These are phyloP conservation scores for Trichoderma arundinaceum DNA, from an alignment of 2,329 filamentous ascomycete species.

Conservation along the genomic window DNA sequence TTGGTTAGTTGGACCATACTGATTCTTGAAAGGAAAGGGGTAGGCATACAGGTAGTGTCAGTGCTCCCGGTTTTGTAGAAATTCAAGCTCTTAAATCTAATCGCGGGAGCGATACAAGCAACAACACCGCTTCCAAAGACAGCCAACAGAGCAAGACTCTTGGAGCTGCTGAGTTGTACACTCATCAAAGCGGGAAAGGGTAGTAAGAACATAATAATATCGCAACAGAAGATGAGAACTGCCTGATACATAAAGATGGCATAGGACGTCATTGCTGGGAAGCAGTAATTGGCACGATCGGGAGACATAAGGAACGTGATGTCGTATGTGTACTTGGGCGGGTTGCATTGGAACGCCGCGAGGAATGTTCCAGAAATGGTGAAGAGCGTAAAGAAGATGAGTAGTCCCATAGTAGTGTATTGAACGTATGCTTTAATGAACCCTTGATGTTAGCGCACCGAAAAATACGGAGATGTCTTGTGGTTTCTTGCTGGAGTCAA, in stretches of 20 bases:
- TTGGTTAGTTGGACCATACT: not conserved
- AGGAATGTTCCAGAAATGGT: slow-evolving; percentile 16
- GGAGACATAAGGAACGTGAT: slow-evolving; percentile 10
- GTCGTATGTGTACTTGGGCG: slow-evolving; percentile 21
- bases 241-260: slow-evolving; percentile 11
- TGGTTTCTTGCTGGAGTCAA: not conserved
- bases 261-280: slow-evolving; percentile 9
- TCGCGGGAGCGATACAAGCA: slow-evolving; percentile 2
- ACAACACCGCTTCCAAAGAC: slow-evolving; percentile 18
- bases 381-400: slow-evolving; percentile 9
- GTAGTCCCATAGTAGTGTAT: not conserved
- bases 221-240: slow-evolving; percentile 12
- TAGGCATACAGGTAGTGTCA: not conserved
- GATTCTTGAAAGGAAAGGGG: too few species aligned
- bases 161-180: slow-evolving; percentile 6
- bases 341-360: slow-evolving; percentile 14
- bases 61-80: slow-evolving; percentile 16
- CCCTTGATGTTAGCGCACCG: not conserved
- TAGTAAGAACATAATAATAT: slow-evolving; percentile 10
- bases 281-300: slow-evolving; percentile 13
- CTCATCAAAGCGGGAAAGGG: slow-evolving; percentile 17
- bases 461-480: too few species aligned
- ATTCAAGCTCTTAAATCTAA: slow-evolving; percentile 15
- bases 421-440: slow-evolving; percentile 1
- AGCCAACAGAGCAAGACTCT: slow-evolving; percentile 1